A percentile compares a stretch with the other conserved stretches of the same genome.
Evolutionary conservation across 805 yeast species (phyloP).

Genomic region (Saccharomycopsis lassenensis): DNA sequence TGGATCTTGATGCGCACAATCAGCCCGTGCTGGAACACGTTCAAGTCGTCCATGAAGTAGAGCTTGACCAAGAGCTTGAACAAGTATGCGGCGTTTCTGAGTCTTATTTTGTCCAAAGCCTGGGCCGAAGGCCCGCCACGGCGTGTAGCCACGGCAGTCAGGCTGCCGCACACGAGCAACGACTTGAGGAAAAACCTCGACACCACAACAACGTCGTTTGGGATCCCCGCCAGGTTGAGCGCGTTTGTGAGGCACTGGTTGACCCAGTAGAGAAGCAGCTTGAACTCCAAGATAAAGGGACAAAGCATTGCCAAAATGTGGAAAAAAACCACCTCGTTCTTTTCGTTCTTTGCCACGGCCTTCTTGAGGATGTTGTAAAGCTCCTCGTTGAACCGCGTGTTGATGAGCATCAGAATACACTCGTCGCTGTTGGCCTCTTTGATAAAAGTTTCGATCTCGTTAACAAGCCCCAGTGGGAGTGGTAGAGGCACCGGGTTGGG

Average conservation of each 20-base stretch:
- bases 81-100: slow-evolving; percentile 8
- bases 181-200: slow-evolving; percentile 4
- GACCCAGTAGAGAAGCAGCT: slow-evolving; percentile 12
- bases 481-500: slow-evolving; percentile 5
- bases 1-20: slow-evolving; percentile 6
- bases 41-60: slow-evolving; percentile 7
- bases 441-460: slow-evolving; percentile 5
- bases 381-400: slow-evolving; percentile 5
- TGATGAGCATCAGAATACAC: background rate
- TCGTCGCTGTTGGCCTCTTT: slow-evolving; percentile 7
- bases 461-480: slow-evolving; percentile 2
- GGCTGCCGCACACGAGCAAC: background rate
- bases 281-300: slow-evolving; percentile 9
- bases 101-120: slow-evolving; percentile 4
- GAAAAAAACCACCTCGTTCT: slow-evolving; percentile 8
- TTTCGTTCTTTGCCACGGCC: slow-evolving; percentile 2
- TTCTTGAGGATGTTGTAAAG: slow-evolving; percentile 5
- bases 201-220: slow-evolving; percentile 10
- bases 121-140: too few species aligned
- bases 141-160: background rate
- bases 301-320: slow-evolving; percentile 8
- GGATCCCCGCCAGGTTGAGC: slow-evolving; percentile 17
- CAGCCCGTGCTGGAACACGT: slow-evolving; percentile 7
- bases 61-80: slow-evolving; percentile 14
- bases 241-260: slow-evolving; percentile 16